Base-by-base conservation (phyloP, 768 basidiomycete genomes). In the Cystobasidium tubakii region DNA sequence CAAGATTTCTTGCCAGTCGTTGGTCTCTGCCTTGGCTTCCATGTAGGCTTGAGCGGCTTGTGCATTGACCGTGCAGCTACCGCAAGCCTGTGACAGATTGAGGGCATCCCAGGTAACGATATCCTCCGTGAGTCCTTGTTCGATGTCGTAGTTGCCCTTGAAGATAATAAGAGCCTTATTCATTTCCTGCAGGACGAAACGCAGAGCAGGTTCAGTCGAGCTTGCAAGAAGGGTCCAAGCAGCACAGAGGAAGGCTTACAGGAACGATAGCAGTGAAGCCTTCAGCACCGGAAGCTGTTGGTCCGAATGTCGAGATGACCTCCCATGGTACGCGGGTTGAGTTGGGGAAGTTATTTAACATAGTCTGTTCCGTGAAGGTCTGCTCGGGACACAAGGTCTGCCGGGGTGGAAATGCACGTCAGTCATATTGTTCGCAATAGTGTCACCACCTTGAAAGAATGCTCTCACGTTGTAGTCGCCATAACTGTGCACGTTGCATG, bases 231-330 rank as follows among this genome's bases (percentile, higher is more conserved):
- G n/a, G n/a, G n/a, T n/a, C 7, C n/a, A n/a, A n/a, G n/a, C 53
- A 55, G 21, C 53, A 9, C n/a, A 7, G n/a, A n/a, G n/a, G 62
- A 23, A 43, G 33, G n/a, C 62, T 39, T n/a, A 62, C 64, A 23
- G 75, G 75, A n/a, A 75, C 75, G 33, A 75, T 66, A 23, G 75
- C 75, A 2, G 62, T 55, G 70, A 74, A 75, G 15, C 75, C 75
- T 34, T 63, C 21, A 25, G 42, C 29, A 6, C 50, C 60, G 27
- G 43, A 53, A 54, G 64, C 4, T 3, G 50, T 70, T 3, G 64
- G 25, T 13, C 54, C 42, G 42, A 66, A 73, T 3, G 64, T 60
- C 21, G 25, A 25, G n/a, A 62, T 34, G 10, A 72, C 57, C 25
- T 23, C 34, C 74, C 75, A 73, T 12, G 75, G 75, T 23, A 42